Conservation (phyloP, 163 green algal species). For the Chlorella variabilis region DNA sequence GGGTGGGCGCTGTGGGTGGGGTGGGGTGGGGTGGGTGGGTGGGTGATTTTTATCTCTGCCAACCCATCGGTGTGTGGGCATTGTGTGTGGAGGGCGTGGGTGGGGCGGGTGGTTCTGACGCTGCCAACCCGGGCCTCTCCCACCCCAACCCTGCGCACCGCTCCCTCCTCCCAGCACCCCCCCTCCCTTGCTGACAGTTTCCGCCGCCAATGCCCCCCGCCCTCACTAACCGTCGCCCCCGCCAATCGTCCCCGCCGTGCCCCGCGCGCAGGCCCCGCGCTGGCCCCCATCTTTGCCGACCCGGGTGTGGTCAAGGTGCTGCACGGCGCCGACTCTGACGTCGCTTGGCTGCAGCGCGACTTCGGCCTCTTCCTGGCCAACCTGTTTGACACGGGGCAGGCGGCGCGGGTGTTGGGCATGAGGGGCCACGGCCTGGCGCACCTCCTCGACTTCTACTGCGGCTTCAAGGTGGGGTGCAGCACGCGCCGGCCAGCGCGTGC, state of each 20-base stretch:
- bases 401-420: conserved; percentile 77
- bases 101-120: too few relatives aligned
- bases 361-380: conserved; percentile 94
- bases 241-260: too few relatives aligned
- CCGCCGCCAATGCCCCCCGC: too few relatives aligned
- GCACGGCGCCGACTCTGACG: conserved; percentile 89
- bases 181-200: too few relatives aligned
- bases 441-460: conserved; percentile 82
- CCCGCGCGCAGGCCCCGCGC: conserved; percentile 47
- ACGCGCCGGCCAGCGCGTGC: too few relatives aligned
- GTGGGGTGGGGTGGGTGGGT: not conserved
- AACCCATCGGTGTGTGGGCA: too few relatives aligned
- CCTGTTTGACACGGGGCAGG: conserved; percentile 95
- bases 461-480: conserved; percentile 63
- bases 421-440: conserved; percentile 71
- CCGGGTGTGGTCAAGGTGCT: conserved; percentile 73
- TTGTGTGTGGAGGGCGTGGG: too few relatives aligned
- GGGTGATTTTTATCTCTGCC: too few relatives aligned
- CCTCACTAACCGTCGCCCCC: too few relatives aligned
- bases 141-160: too few relatives aligned
- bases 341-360: conserved; percentile 91
- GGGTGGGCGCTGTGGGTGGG: not conserved
- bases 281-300: conserved; percentile 83
- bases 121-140: too few relatives aligned
- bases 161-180: too few relatives aligned